Evolutionary conservation across 2,329 filamentous ascomycete genomes (phyloP), one percentile per base, ranked within the genome.

Genomic region (Aspergillus sp.): DNA sequence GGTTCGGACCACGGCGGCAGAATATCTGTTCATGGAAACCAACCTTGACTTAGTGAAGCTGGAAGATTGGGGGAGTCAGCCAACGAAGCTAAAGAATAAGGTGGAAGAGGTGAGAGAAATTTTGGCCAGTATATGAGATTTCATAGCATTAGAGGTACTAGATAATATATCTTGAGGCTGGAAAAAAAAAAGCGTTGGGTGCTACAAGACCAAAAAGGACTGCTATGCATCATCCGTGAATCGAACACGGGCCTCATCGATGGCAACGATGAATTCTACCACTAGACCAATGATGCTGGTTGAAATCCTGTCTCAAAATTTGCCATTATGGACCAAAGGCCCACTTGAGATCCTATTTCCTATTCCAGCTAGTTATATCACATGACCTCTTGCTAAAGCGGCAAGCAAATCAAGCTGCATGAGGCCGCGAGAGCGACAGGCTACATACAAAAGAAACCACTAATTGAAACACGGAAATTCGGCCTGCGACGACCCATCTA

Each of bases 201-300:
- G 3, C 27, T 11, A 11, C 9, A 9, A 30, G 8, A 30, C 9
- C 24, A 56, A 17, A 57, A 56, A 33, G 22, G 2, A 54, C 11
- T 11, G 9, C 3, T 30, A 12, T 76, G 74, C 74, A 76, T 75
- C 73, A 74, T 75, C 74, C 74, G 74, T 74, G 74, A 76, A 76
- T 76, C 74, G 74, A 76, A 76, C 74, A 74, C 74, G 74, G 73
- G 73, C 73, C 74, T 76, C 74, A 68, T 77, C 74, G 74, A 77
- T 75, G 73, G 73, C 73, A 75, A 75, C 73, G 73, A 75, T 67
- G 73, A 75, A 75, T 75, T 75, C 73, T 75, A 75, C 73, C 73
- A 75, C 73, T 75, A 75, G 73, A 75, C 73, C 72, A 75, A 75
- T 72, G 70, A 74, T 75, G 73, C 72, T 67, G 27, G 60, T 65